Evolutionary conservation across 306 rosid species (phyloP).

Genomic region (Medicago arabica): DNA sequence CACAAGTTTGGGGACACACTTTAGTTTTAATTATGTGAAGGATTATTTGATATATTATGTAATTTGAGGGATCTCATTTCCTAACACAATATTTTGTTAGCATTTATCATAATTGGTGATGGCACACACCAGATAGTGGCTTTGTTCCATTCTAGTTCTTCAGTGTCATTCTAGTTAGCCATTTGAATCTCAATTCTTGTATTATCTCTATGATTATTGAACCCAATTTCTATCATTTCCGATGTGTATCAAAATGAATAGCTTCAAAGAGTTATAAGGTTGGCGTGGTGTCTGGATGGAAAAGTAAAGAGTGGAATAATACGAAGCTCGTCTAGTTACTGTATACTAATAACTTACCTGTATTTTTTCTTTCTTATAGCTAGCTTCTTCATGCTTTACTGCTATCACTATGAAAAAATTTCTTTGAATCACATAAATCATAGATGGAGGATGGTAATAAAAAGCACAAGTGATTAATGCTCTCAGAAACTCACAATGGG

Average conservation of each 20-base stretch:
- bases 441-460: no score
- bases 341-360: no score
- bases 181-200: neutral
- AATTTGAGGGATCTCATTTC: neutral
- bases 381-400: no score
- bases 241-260: neutral
- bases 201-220: neutral
- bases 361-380: no score
- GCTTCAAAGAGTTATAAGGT: neutral
- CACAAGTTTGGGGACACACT: constrained; percentile 20
- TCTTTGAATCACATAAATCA: no score
- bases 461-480: no score
- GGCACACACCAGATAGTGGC: neutral
- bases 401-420: no score
- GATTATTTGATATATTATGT: constrained; percentile 19
- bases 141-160: neutral
- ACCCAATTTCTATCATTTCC: neutral
- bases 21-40: constrained; percentile 27
- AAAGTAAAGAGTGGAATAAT: no score
- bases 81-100: neutral
- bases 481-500: no score
- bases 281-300: no score
- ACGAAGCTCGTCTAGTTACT: no score
- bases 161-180: neutral
- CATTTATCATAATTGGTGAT: neutral